phyloP scores from a whole-genome alignment of 345 rosid genomes.

The Eucalyptus leucophloia region DNA sequence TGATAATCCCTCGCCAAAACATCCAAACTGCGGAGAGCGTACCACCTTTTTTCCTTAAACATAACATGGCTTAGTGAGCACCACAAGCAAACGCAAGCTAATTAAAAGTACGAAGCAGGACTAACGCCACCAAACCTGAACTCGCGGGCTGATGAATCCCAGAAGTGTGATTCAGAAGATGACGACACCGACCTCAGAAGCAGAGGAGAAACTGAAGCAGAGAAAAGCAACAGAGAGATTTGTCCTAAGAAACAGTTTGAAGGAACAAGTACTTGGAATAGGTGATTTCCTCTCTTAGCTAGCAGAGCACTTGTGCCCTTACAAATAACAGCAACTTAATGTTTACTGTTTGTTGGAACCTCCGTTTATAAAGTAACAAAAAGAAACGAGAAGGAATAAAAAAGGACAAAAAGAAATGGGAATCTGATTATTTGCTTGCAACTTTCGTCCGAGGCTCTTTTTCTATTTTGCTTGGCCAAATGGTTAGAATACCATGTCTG shows the following conservation, averaged over 20 bases:
- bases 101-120: not conserved
- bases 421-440: not conserved
- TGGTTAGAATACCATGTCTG: not conserved
- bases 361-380: not conserved
- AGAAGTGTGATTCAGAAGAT: not conserved
- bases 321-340: not conserved
- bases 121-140: not conserved
- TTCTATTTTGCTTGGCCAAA: not conserved
- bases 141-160: not conserved
- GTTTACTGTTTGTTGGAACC: not conserved
- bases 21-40: not conserved
- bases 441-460: not conserved
- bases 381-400: not conserved
- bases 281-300: not conserved
- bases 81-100: not conserved
- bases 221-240: not conserved
- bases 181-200: not conserved
- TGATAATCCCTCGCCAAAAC: not conserved
- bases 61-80: not conserved
- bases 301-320: not conserved
- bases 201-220: not conserved
- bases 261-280: not conserved
- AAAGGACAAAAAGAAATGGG: not conserved
- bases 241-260: not conserved
- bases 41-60: not conserved